phyloP scores from a whole-genome alignment of 2,329 filamentous ascomycete genomes.

The Kalaharituber pfeilii region DNA sequence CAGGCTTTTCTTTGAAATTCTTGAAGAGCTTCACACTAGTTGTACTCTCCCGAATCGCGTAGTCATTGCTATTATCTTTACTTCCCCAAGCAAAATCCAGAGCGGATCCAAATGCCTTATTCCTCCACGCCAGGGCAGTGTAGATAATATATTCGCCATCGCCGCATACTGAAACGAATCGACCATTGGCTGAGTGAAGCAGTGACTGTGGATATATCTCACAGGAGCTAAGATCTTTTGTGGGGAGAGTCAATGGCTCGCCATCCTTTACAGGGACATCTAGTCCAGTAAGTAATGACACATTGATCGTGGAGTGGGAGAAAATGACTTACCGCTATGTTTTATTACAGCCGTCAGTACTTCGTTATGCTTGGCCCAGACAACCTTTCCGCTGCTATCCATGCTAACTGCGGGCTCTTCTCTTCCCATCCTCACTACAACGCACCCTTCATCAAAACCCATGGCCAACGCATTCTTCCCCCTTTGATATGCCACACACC shows the following conservation, averaged over 20 bases:
- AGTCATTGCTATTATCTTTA: slow-evolving; percentile 96
- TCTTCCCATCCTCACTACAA: slow-evolving; percentile 92
- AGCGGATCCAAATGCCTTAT: slow-evolving; percentile 91
- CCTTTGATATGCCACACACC: slow-evolving; percentile 93
- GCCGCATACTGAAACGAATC: slow-evolving; percentile 77
- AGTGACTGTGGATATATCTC: slow-evolving; percentile 94
- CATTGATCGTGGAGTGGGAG: slow-evolving; percentile 4
- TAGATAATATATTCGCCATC: slow-evolving; percentile 99
- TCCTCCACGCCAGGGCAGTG: slow-evolving; percentile 86
- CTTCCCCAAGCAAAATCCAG: slow-evolving; percentile 94
- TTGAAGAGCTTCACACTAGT: slow-evolving; percentile 95
- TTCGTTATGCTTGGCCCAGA: slow-evolving; percentile 91
- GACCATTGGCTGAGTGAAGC: slow-evolving; percentile 86
- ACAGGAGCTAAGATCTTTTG: slow-evolving; percentile 88
- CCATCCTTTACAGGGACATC: slow-evolving; percentile 77
- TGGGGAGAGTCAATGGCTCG: slow-evolving; percentile 65
- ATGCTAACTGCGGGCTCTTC: slow-evolving; percentile 97
- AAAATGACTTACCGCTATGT: slow-evolving; percentile 44
- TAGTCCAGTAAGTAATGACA: slow-evolving; percentile 20
- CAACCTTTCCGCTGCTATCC: slow-evolving; percentile 87
- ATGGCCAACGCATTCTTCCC: slow-evolving; percentile 88
- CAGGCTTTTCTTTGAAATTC: slow-evolving; percentile 85
- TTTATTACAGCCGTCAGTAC: slow-evolving; percentile 92
- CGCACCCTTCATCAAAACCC: slow-evolving; percentile 92
- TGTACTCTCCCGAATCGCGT: slow-evolving; percentile 83